Evolutionary conservation across 805 yeast genomes (phyloP).

Genomic region (Yamadazyma sp.): DNA sequence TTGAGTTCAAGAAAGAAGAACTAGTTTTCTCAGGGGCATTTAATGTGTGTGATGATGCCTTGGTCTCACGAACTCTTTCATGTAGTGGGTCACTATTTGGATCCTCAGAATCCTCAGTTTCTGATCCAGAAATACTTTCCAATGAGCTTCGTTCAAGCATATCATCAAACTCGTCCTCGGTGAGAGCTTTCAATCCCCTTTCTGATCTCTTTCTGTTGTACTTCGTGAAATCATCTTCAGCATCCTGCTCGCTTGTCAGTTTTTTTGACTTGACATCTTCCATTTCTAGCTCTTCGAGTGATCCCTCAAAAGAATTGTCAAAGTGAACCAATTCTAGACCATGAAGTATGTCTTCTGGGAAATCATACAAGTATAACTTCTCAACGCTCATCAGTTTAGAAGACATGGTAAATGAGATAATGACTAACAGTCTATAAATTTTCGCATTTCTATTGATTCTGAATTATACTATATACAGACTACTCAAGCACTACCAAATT

Average conservation of each 20-base stretch:
- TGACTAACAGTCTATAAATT: neutral
- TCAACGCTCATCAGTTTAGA: neutral
- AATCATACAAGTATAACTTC: constrained; percentile 51
- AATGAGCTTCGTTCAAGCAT: constrained; percentile 48
- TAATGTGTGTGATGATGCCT: constrained; percentile 6
- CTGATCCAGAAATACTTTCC: constrained; percentile 61
- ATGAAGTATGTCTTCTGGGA: constrained; percentile 38
- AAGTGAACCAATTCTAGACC: constrained; percentile 56
- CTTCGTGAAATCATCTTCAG: constrained; percentile 48
- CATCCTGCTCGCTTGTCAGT: neutral
- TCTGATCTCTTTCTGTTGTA: constrained; percentile 57
- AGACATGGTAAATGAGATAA: constrained; percentile 3
- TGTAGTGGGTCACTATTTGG: constrained; percentile 18
- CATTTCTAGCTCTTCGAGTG: neutral
- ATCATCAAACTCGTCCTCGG: constrained; percentile 59
- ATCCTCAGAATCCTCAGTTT: constrained; percentile 29
- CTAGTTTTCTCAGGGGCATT: neutral
- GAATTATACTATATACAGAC: constrained; percentile 7
- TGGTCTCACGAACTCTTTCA: constrained; percentile 18
- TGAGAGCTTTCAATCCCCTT: constrained; percentile 44
- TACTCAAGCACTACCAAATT: constrained; percentile 51
- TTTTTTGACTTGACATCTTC: neutral
- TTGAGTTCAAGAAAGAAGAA: constrained; percentile 52
- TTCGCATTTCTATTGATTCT: constrained; percentile 2
- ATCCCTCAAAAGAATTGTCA: constrained; percentile 29